Conservation (phyloP, 2,329 filamentous ascomycete species). For the Fulvia fulva region DNA sequence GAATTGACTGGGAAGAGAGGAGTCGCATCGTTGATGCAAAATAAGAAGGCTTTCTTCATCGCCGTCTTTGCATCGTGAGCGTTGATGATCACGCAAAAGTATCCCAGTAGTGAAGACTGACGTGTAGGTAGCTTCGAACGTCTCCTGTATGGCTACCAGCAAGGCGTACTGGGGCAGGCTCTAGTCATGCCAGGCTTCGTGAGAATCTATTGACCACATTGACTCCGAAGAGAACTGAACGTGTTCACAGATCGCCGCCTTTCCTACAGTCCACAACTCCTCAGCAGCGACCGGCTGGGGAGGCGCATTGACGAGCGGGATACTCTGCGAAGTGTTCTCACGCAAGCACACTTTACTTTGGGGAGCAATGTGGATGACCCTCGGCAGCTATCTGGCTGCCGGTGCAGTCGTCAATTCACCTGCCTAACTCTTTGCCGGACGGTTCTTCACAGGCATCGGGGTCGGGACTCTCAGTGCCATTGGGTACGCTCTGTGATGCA, state of each 20-base stretch:
- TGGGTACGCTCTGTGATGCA: no score
- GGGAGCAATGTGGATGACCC: constrained; percentile 44
- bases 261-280: no score
- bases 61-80: constrained; percentile 8
- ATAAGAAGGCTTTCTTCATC: constrained; percentile 10
- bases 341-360: constrained; percentile 51
- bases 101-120: no score
- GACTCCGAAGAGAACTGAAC: no score
- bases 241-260: no score
- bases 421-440: no score
- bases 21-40: constrained; percentile 5
- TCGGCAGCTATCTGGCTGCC: constrained; percentile 15
- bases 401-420: no score
- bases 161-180: constrained; percentile 46
- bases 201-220: no score
- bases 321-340: constrained; percentile 48
- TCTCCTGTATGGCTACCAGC: no score
- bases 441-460: no score
- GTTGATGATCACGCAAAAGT: background rate
- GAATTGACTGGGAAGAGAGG: constrained; percentile 7
- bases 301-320: constrained; percentile 46
- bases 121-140: background rate
- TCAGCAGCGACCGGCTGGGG: constrained; percentile 38
- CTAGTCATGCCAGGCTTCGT: no score
- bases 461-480: no score